Base-by-base conservation (phyloP, 768 basidiomycete species). In the Mycena crocata region DNA sequence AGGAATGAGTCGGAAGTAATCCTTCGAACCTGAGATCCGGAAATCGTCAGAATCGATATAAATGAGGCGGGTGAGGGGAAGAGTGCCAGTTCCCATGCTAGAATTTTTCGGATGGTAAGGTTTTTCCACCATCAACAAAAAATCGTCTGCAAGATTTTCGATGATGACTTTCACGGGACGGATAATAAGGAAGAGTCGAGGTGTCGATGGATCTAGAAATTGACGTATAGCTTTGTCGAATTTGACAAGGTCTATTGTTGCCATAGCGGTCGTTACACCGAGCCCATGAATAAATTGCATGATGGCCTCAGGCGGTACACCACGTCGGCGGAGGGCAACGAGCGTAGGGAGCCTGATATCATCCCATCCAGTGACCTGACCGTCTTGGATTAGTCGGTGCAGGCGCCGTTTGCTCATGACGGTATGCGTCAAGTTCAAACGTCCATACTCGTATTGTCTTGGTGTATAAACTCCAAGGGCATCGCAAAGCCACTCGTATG, bases 401-500 rank as follows among this genome's bases (percentile, higher is more conserved):
- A 99, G 93, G 78, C 97, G 98, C 23, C 97, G 91, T 78, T 99
- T 99, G 7, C 96, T 98, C 83, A 92, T 95, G 76, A 99, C 89
- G 17, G 96, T 96, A 31, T 97, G 96, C 64, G 96, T 93, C 56
- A 99, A 76, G 73, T 89, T 94, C 42, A 99, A 84, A 57, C 97
- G 89, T 30, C 97, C 97, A 72, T 94, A 99, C 76, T 99, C 97
- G 56, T 94, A 96, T 80, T 99, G 97, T 60, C 90, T 90, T 23
- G 97, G 96, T 76, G 95, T 97, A 85, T 98, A 99, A 5, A 98
- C 91, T 65, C 92, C 93, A 23, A 98, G 84, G 8, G 93, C 93
- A 75, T 99, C 96, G 73, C 97, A 99, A 14, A 99, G 88, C 97
- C 97, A 99, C 73, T 99, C 97, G 76, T 99, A 99, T 1, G 97